These are phyloP conservation scores for Neckera pumila DNA, from an alignment of 225 moss, liverwort and hornwort genomes.

Conservation along the genomic window DNA sequence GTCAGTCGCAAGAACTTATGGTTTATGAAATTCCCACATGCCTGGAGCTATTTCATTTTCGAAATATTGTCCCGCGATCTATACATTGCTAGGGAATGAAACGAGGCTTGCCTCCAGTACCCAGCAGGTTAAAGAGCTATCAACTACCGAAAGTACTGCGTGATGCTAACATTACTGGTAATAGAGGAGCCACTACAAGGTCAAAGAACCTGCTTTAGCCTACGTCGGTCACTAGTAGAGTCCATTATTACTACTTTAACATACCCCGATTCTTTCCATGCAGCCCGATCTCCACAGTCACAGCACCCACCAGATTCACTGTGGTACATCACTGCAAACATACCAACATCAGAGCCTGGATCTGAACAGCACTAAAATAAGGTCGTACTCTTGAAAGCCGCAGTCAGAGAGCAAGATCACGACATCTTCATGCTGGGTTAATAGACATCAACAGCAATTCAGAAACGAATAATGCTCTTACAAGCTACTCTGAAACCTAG, in stretches of 20 bases:
- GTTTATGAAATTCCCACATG: neutral
- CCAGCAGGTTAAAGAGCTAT: neutral
- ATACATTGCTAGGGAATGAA: neutral
- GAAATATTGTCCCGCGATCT: neutral
- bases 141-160: neutral
- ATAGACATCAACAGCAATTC: neutral
- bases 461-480: neutral
- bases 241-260: neutral
- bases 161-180: neutral
- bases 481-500: neutral
- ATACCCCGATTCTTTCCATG: slow-evolving; percentile 88
- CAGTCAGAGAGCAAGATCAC: neutral
- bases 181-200: neutral
- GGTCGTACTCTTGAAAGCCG: neutral
- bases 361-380: neutral
- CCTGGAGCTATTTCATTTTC: neutral
- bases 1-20: neutral
- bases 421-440: neutral
- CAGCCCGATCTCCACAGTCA: slow-evolving; percentile 54
- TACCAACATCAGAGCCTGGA: neutral
- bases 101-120: neutral
- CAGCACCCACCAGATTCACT: slow-evolving; percentile 58
- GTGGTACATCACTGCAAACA: slow-evolving; percentile 86
- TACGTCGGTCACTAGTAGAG: neutral
- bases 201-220: neutral